Evolutionary conservation across 805 yeast species (phyloP).

Genomic region (Suhomyces prunicola): DNA sequence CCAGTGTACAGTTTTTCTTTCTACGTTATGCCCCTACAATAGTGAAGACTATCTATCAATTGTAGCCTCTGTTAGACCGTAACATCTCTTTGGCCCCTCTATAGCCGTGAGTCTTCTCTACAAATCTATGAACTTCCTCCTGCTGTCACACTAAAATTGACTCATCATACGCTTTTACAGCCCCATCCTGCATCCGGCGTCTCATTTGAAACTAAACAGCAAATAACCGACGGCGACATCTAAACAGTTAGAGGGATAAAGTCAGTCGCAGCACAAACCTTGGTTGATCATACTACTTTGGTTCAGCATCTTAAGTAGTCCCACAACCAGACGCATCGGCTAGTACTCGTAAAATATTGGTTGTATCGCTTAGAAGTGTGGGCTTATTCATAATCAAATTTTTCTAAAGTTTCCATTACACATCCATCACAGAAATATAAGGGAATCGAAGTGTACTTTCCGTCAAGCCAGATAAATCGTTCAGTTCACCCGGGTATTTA

Average conservation of each 20-base stretch:
- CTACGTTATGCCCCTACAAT: neutral
- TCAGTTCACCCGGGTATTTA: neutral
- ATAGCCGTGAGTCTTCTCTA: neutral
- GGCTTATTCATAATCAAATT: neutral
- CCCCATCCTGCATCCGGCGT: constrained; percentile 1
- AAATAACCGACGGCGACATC: constrained; percentile 1
- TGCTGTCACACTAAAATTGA: neutral
- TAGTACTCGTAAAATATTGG: neutral
- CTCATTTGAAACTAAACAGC: neutral
- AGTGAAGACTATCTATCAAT: neutral
- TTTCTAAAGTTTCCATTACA: neutral
- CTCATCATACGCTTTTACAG: neutral
- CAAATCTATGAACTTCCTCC: neutral
- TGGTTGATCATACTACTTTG: neutral
- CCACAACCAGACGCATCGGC: neutral
- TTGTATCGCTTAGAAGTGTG: neutral
- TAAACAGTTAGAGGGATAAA: neutral
- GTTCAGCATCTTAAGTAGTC: neutral
- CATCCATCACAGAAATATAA: neutral
- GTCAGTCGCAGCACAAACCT: neutral
- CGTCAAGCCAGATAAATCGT: neutral
- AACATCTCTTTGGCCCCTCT: neutral
- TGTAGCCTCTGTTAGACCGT: neutral
- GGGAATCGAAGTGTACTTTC: neutral
- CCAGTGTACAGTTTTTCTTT: neutral